These are phyloP conservation scores for Scheffersomyces ergatensis DNA, from an alignment of 805 yeast species.

Conservation along the genomic window DNA sequence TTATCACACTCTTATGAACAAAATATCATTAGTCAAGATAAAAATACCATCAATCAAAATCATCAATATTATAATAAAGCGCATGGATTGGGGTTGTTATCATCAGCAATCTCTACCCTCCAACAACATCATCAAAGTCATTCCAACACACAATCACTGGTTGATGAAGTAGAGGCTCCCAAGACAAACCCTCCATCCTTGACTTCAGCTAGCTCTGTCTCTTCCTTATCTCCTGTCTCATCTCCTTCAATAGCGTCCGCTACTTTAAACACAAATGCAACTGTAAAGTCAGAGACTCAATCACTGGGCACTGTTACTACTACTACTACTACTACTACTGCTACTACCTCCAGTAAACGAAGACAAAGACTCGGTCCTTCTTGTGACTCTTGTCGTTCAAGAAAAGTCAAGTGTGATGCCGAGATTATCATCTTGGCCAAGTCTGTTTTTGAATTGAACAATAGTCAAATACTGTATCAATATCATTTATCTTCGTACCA, in stretches of 20 bases:
- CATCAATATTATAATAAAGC: not conserved
- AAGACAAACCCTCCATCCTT: not conserved
- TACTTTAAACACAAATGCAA: not conserved
- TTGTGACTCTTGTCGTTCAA: constrained; percentile 66
- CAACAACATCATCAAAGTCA: constrained; percentile 3
- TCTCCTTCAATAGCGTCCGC: constrained; percentile 4
- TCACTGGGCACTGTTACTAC: not conserved
- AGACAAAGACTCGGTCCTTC: constrained; percentile 74
- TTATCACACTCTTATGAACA: not conserved
- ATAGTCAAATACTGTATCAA: not conserved
- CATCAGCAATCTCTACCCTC: constrained; percentile 4
- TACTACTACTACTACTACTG: not conserved
- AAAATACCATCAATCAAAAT: constrained; percentile 1
- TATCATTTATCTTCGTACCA: not conserved
- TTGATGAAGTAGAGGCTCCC: not conserved
- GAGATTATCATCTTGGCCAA: constrained; percentile 44
- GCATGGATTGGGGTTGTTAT: constrained; percentile 8
- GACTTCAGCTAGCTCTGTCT: constrained; percentile 4
- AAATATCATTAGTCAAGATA: not conserved
- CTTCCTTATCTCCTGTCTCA: constrained; percentile 5
- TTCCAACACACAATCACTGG: too few relatives aligned
- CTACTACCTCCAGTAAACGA: constrained; percentile 19
- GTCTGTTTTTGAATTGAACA: not conserved
- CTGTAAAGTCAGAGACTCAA: not conserved
- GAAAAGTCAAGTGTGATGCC: constrained; percentile 76